Evolutionary conservation across 371 early-diverging fungal species (phyloP), one percentile per base, ranked within the genome.

Genomic region (Parasitella parasitica): DNA sequence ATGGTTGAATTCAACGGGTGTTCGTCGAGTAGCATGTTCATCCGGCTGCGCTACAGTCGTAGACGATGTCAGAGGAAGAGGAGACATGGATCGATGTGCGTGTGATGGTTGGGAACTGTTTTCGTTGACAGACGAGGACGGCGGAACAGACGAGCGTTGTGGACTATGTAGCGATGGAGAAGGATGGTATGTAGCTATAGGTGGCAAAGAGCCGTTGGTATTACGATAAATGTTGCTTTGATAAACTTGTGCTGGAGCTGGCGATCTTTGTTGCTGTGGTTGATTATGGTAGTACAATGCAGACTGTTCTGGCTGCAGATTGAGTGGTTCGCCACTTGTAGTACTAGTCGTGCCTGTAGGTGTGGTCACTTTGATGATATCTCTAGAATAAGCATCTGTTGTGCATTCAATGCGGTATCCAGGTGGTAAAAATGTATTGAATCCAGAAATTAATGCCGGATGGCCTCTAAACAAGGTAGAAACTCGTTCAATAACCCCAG

Each of bases 351-450:
- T 81, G n/a, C 92, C 90, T 4, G 82, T 76, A 30, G 94, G 94
- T 5, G 94, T 93, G 2, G 88, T 92, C 15, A 94, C 94, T 20
- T 86, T 82, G 49, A 95, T 88, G 50, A 78, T 69, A 50, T 91
- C 90, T 46, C 65, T 58, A 11, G 61, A 46, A n/a, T 71, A 61
- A 1, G 89, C 87, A 61, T 93, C 88, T 49, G 81, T 79, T 4
- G 87, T 86, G 61, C 91, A 86, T 70, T 94, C 94, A 57, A 98
- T 95, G 46, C 89, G 88, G 71, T 95, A 97, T 1, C 97, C 98
- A 16, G 94, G 92, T 11, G 99, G 99, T 46, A 99, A 70, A 71
- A 99, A 99, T 2, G 97, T 96, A 77, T 99, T 99, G 81, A 99
- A 99, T 32, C 97, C 98, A 54, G 84, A 90, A 16, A 99, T 94